Percentiles rank a stretch among this genome's conserved stretches.
phyloP scores from a whole-genome alignment of 306 rosid species.

The Sesbania bispinosa region DNA sequence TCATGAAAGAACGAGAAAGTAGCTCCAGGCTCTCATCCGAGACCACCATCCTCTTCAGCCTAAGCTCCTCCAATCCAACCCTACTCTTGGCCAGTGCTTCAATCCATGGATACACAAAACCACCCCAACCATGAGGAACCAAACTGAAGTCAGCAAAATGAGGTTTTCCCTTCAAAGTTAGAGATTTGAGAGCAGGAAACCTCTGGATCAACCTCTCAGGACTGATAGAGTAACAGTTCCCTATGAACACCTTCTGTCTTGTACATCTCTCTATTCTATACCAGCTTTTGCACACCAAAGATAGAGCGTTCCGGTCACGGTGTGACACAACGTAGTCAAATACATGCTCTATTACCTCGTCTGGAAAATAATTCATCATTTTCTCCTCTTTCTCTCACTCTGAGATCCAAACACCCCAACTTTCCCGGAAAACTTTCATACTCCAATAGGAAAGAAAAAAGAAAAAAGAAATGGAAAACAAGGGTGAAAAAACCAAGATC shows the following conservation, averaged over 20 bases:
- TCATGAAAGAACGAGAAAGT: conserved; percentile 68
- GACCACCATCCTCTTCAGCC: conserved; percentile 87
- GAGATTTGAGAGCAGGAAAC: conserved; percentile 62
- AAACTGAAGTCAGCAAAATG: conserved; percentile 95
- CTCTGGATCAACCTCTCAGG: conserved; percentile 71
- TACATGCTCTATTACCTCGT: conserved; percentile 85
- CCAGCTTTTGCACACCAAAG: conserved; percentile 90
- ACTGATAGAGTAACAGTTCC: conserved; percentile 82
- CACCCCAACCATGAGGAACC: conserved; percentile 93
- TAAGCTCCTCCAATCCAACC: conserved; percentile 73
- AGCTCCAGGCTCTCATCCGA: conserved; percentile 82
- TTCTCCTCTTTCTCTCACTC: conserved; percentile 16
- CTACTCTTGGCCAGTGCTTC: conserved; percentile 50
- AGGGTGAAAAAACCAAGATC: conserved; percentile 43
- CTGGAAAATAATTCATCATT: conserved; percentile 87
- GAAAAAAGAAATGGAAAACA: no score
- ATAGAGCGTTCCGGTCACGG: conserved; percentile 73
- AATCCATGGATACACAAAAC: conserved; percentile 75
- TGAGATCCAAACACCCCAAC: conserved; percentile 12
- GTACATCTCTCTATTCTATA: conserved; percentile 69
- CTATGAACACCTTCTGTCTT: conserved; percentile 67
- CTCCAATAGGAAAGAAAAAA: neutral
- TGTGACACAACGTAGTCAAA: conserved; percentile 71
- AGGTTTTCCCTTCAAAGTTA: conserved; percentile 90
- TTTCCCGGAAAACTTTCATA: conserved; percentile 30